phyloP scores from a whole-genome alignment of 2,329 filamentous ascomycete species.

The Grosmannia huntii region DNA sequence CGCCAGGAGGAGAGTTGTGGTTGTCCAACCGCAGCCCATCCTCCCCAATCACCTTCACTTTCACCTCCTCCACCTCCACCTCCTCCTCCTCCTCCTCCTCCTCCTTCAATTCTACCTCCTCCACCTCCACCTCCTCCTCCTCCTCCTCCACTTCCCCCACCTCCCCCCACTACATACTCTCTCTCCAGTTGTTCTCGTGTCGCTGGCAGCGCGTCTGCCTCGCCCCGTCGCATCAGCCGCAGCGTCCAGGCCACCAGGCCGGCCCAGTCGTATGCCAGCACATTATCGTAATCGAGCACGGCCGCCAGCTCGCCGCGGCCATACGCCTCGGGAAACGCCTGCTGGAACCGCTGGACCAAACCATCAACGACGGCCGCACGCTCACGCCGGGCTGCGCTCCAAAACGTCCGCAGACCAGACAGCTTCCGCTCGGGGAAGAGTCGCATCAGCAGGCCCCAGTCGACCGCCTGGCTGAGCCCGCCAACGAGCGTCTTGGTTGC shows the following conservation, averaged over 20 bases:
- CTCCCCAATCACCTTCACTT: too few relatives aligned
- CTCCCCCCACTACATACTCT: slow-evolving; percentile 23
- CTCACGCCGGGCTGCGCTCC: slow-evolving; percentile 37
- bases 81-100: too few relatives aligned
- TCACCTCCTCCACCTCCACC: too few relatives aligned
- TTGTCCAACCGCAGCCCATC: too few relatives aligned
- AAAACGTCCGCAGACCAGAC: slow-evolving; percentile 40
- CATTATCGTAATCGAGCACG: slow-evolving; percentile 47
- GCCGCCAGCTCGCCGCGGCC: slow-evolving; percentile 45
- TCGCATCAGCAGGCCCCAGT: slow-evolving; percentile 46
- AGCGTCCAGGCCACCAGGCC: slow-evolving; percentile 54
- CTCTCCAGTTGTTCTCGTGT: slow-evolving; percentile 31
- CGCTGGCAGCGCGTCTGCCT: slow-evolving; percentile 29
- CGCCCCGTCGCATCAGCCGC: slow-evolving; percentile 31
- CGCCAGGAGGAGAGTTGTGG: slow-evolving; percentile 29
- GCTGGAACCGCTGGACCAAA: slow-evolving; percentile 50
- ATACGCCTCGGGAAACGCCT: slow-evolving; percentile 53
- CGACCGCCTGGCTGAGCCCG: slow-evolving; percentile 44
- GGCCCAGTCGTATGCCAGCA: slow-evolving; percentile 56
- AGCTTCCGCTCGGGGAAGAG: slow-evolving; percentile 42
- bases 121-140: background rate
- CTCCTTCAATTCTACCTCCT: too few relatives aligned
- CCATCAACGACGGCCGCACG: slow-evolving; percentile 40
- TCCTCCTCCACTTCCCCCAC: background rate
- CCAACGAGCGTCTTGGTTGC: slow-evolving; percentile 45